A percentile compares a stretch with the other conserved stretches of the same genome.
phyloP scores from a whole-genome alignment of 2,329 filamentous ascomycete genomes.

The Colletotrichum karsti region DNA sequence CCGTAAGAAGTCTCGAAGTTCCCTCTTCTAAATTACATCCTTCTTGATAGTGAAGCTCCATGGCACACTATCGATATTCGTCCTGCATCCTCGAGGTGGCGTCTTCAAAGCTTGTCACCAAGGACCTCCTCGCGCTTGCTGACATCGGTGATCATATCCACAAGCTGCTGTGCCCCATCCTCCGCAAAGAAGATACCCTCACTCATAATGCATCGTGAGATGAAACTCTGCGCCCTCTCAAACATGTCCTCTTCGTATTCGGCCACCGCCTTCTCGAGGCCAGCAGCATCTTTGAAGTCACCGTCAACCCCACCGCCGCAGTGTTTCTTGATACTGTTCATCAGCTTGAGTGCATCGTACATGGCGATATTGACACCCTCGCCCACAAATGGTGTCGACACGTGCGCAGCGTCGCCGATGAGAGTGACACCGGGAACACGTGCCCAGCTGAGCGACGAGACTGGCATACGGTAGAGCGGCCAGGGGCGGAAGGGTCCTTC shows the following conservation, averaged over 20 bases:
- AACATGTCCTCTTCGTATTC: constrained; percentile 17
- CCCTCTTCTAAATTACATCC: too few species aligned
- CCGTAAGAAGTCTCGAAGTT: too few species aligned
- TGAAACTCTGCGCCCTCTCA: not conserved
- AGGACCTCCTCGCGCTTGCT: not conserved
- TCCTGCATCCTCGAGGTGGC: too few species aligned
- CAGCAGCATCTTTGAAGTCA: not conserved
- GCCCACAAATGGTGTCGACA: constrained; percentile 10
- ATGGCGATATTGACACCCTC: constrained; percentile 19
- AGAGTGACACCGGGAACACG: constrained; percentile 4
- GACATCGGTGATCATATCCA: not conserved
- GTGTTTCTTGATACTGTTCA: not conserved
- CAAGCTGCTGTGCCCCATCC: not conserved
- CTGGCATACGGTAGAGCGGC: constrained; percentile 11
- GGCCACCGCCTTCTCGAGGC: not conserved
- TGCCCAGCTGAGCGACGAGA: not conserved
- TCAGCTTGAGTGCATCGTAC: constrained; percentile 3
- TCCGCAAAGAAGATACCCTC: constrained; percentile 2
- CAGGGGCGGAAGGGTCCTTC: constrained; percentile 10
- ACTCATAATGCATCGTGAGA: not conserved
- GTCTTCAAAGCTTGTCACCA: not conserved
- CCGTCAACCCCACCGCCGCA: not conserved
- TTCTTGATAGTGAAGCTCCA: too few species aligned
- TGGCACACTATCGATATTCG: too few species aligned
- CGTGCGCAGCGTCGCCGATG: constrained; percentile 11